Evolutionary conservation across 176 grass and related monocot genomes (phyloP), one percentile per base, ranked within the genome.

Genomic region (Poa pratensis): DNA sequence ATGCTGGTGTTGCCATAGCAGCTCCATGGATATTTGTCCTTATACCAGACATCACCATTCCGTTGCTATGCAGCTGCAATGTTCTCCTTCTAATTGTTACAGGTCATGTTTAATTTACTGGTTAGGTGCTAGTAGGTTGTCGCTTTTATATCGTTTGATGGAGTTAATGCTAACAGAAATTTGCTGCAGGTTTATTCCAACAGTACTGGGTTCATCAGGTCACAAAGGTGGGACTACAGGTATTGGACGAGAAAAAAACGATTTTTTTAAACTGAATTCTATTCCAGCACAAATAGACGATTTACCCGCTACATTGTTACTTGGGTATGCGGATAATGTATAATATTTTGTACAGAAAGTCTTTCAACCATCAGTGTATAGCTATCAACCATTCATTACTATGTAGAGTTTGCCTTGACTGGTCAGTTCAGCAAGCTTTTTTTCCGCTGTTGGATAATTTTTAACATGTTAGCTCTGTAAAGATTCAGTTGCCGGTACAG

Each of bases 161-260:
- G 24, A 54, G 58, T 76, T 78, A 72, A 19, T 3, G 49, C 46
- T 45, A 59, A 63, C 46, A 74, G 22, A 53, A 82, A 87, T 84
- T 22, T 57, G 23, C 79, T 81, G 54, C 91, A 93, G 91, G 78
- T 77, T 75, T 93, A 73, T 93, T 93, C 85, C 91, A 93, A 79
- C 91, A 93, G 64, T 93, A 93, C 59, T 90, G 85, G 91, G 48
- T 93, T 46, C 87, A 90, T 79, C 91, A 93, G 85, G 37, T 93
- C 85, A 90, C 71, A 63, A 93, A 93, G 80, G 91, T 93, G 71
- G 88, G 91, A 58, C 73, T 93, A 64, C 91, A 93, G 91, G 91
- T 93, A 93, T 53, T 66, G 69, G 8, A 45, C 16, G 22, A 32
- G 24, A 17, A 51, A 28, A 50, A 8, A 74, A 27, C 27, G 40